Percentiles rank a stretch among this genome's conserved stretches.
phyloP scores from a whole-genome alignment of 164 flowering plant genomes.

The Cinnamomum chago region DNA sequence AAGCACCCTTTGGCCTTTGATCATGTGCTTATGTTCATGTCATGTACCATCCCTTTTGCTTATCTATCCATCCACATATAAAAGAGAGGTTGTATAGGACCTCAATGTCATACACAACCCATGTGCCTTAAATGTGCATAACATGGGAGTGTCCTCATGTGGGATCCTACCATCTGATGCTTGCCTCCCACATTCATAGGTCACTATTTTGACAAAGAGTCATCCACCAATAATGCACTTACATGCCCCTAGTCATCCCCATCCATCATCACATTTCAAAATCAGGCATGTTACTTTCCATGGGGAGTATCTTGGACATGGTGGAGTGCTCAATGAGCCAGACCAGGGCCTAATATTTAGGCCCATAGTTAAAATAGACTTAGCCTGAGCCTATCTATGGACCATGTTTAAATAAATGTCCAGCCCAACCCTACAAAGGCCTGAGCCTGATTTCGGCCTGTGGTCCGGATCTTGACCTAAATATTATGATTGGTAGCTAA shows the following conservation, averaged over 20 bases:
- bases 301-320: not conserved
- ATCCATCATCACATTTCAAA: not conserved
- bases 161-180: not conserved
- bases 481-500: too few species aligned
- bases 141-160: not conserved
- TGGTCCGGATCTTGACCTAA: too few species aligned
- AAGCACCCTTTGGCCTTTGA: not conserved
- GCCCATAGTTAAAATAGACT: too few species aligned
- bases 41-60: not conserved
- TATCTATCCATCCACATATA: not conserved
- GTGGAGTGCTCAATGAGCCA: too few species aligned
- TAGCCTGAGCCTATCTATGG: too few species aligned
- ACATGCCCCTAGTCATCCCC: not conserved
- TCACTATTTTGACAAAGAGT: not conserved
- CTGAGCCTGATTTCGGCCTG: too few species aligned
- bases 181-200: not conserved
- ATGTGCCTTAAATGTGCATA: constrained; percentile 1
- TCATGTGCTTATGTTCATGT: not conserved
- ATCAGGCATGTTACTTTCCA: not conserved
- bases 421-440: too few species aligned
- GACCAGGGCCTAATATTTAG: too few species aligned
- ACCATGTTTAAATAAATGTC: too few species aligned
- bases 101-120: not conserved
- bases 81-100: too few species aligned
- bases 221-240: not conserved